Percentiles rank a stretch among this genome's conserved stretches.
Evolutionary conservation across 495 filamentous ascomycete species (phyloP).

Genomic region (Hyaloscypha bicolor): DNA sequence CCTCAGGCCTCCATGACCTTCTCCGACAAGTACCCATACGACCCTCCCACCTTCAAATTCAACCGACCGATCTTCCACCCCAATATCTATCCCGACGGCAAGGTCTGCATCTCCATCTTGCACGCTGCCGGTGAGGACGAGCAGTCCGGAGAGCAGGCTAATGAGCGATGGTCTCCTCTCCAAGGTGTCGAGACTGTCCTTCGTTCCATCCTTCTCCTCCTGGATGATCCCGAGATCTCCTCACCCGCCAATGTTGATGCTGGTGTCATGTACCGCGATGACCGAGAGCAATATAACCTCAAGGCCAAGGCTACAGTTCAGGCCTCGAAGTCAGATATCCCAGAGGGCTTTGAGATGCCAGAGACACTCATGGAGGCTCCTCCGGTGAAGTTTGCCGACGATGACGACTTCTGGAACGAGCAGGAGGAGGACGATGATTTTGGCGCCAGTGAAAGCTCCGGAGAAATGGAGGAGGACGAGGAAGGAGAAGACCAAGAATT

Average conservation of each 20-base stretch:
- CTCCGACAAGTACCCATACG: constrained; percentile 85
- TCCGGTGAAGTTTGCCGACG: constrained; percentile 63
- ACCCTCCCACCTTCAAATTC: constrained; percentile 92
- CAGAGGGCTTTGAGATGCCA: constrained; percentile 81
- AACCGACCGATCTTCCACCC: constrained; percentile 82
- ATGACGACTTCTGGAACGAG: constrained; percentile 82
- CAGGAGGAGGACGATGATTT: constrained; percentile 81
- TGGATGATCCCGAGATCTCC: constrained; percentile 91
- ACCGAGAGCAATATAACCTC: constrained; percentile 65
- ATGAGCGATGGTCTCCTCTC: constrained; percentile 89
- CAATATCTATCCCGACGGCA: constrained; percentile 89
- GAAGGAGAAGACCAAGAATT: constrained; percentile 46
- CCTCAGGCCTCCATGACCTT: constrained; percentile 78
- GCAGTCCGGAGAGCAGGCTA: constrained; percentile 85
- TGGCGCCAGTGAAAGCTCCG: constrained; percentile 68
- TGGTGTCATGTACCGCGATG: constrained; percentile 77
- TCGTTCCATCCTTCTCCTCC: constrained; percentile 87
- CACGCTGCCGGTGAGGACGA: constrained; percentile 89
- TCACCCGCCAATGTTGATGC: constrained; percentile 97
- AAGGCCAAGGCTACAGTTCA: constrained; percentile 72
- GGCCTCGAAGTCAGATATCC: constrained; percentile 75
- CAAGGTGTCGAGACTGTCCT: constrained; percentile 94
- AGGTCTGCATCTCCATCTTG: constrained; percentile 94
- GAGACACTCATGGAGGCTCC: constrained; percentile 62
- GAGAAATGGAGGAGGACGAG: constrained; percentile 58